phyloP scores from a whole-genome alignment of 208 protist species.

The Naegleria gruberi region DNA sequence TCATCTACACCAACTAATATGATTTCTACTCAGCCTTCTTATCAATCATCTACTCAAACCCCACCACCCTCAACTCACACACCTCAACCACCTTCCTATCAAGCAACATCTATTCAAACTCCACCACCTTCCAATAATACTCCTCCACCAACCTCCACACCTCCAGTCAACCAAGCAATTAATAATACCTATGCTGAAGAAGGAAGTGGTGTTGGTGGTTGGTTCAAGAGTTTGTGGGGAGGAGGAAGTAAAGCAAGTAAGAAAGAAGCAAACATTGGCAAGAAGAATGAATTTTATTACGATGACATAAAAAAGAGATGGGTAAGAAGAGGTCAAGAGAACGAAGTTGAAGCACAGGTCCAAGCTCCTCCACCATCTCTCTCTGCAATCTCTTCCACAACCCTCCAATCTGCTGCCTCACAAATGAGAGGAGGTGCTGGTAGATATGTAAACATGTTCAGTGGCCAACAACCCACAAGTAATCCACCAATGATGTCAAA shows the following conservation, averaged over 20 bases:
- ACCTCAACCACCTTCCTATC: too few species aligned
- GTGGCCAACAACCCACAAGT: not conserved
- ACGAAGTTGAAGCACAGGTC: not conserved
- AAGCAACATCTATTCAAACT: not conserved
- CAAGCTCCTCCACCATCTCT: not conserved
- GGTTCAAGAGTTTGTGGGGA: not conserved
- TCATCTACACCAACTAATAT: too few species aligned
- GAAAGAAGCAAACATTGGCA: not conserved
- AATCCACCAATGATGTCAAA: not conserved
- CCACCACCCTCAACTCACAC: too few species aligned
- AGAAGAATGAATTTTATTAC: slow-evolving; percentile 10
- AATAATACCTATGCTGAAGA: not conserved
- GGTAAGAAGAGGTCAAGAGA: not conserved
- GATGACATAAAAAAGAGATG: not conserved
- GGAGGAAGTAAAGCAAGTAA: not conserved
- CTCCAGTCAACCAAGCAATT: not conserved
- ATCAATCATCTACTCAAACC: too few species aligned
- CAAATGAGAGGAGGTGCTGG: not conserved
- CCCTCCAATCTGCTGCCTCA: not conserved
- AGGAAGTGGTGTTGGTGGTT: not conserved
- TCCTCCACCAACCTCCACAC: not conserved
- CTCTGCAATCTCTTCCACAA: not conserved
- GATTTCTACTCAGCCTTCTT: too few species aligned
- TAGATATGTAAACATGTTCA: not conserved
- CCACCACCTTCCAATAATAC: not conserved